A percentile compares a stretch with the other conserved stretches of the same genome.
These are phyloP conservation scores for Keithomyces neogunnii DNA, from an alignment of 2,329 filamentous ascomycete genomes.

Conservation along the genomic window DNA sequence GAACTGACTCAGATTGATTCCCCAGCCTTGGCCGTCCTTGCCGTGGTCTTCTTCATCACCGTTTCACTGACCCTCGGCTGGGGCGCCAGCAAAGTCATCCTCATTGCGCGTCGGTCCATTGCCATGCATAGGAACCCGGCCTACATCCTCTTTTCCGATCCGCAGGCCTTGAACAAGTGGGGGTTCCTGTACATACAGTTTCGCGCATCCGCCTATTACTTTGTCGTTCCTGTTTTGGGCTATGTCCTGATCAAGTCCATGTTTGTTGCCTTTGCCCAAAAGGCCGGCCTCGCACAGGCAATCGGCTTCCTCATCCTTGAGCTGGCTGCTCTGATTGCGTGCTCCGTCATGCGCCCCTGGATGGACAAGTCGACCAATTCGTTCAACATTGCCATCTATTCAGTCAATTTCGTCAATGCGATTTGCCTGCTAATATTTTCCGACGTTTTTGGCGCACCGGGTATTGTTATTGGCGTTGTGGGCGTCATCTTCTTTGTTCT, in stretches of 20 bases:
- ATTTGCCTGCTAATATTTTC: constrained; percentile 86
- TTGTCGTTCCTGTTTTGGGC: constrained; percentile 68
- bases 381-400: constrained; percentile 87
- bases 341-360: constrained; percentile 80
- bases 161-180: constrained; percentile 88
- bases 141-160: constrained; percentile 92
- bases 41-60: constrained; percentile 76
- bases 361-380: constrained; percentile 98
- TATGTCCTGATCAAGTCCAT: constrained; percentile 82
- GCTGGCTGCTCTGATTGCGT: constrained; percentile 63
- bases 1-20: constrained; percentile 83
- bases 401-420: constrained; percentile 80
- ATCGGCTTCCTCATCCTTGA: constrained; percentile 81
- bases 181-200: constrained; percentile 96
- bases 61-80: constrained; percentile 69
- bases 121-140: constrained; percentile 64
- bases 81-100: constrained; percentile 82
- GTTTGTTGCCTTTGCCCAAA: constrained; percentile 76
- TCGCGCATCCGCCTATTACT: constrained; percentile 91
- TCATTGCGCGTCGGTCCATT: constrained; percentile 70
- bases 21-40: constrained; percentile 75
- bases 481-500: constrained; percentile 82
- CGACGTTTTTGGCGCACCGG: constrained; percentile 72
- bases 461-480: constrained; percentile 75
- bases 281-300: constrained; percentile 62